Evolutionary conservation across 208 protist genomes (phyloP), one percentile per base, ranked within the genome.

Genomic region (Leishmania aethiopica): DNA sequence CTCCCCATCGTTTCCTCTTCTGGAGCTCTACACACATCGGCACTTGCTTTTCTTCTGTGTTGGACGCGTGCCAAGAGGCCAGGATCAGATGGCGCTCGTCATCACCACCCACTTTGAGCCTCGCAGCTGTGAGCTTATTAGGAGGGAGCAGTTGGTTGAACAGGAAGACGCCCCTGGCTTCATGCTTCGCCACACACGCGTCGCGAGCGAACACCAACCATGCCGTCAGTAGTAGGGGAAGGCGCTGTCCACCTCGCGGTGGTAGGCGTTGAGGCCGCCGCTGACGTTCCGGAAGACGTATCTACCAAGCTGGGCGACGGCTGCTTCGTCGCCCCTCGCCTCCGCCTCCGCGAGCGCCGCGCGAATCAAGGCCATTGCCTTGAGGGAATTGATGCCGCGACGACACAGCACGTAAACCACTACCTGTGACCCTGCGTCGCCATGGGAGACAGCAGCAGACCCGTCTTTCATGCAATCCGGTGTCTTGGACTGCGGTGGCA

Each of bases 251-350:
- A 91, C 91, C 11, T 91, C 77, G 1, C 37, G 42, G 81, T 93
- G 86, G 73, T 93, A 98, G 15, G 86, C 86, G 73, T 96, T 98
- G 19, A 98, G 88, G 32, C 95, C 95, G n/a, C 95, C 95, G 40
- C 94, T 88, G 0, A 98, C 92, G 80, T 95, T 97, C 37, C 85
- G 79, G 49, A 95, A 79, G 2, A 79, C 69, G 35, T 66, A 78
- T 10, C 55, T 25, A 45, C 60, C 64, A 45, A 78, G 59, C 32
- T 42, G 77, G 42, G 40, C 47, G 25, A 19, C 60, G 1, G 60
- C 62, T 62, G 37, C 55, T 42, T 66, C 66, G 45, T 77, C 28
- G 17, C 42, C 60, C n/a, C 32, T 55, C 35, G 80, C 79, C 51
- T 62, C 22, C 7, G 62, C 78, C 22, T 66, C 75, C 3, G n/a